Conservation (phyloP, 257 asterid species). For the Solanum bulbocastanum region DNA sequence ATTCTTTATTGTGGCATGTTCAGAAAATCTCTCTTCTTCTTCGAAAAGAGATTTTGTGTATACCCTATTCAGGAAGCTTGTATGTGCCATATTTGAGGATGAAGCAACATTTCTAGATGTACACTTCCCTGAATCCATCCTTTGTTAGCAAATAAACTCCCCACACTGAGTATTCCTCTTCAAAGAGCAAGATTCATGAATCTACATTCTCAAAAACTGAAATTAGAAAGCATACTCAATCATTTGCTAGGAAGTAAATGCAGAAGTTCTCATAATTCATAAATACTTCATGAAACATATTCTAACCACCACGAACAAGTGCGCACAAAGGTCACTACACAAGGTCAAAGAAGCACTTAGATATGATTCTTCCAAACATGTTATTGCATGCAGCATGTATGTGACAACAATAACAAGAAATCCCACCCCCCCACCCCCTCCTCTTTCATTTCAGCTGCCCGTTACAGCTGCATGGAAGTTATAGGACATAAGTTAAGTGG, state of each 20-base stretch:
- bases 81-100: constrained; percentile 32
- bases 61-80: constrained; percentile 31
- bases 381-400: not conserved
- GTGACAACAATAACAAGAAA: not conserved
- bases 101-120: constrained; percentile 25
- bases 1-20: constrained; percentile 33
- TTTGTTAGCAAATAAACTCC: not conserved
- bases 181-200: not conserved
- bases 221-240: not conserved
- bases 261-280: not conserved
- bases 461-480: not conserved
- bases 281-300: not conserved
- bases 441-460: not conserved
- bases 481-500: not conserved
- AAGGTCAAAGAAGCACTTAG: not conserved
- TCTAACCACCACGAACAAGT: not conserved
- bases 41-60: constrained; percentile 36
- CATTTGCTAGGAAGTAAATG: not conserved
- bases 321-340: not conserved
- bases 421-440: not conserved
- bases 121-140: constrained; percentile 56
- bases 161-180: not conserved
- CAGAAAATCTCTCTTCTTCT: constrained; percentile 43
- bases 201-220: not conserved
- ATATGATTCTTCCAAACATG: not conserved